Base-by-base conservation (phyloP, 768 basidiomycete genomes). In the Psilocybe subaeruginosa region DNA sequence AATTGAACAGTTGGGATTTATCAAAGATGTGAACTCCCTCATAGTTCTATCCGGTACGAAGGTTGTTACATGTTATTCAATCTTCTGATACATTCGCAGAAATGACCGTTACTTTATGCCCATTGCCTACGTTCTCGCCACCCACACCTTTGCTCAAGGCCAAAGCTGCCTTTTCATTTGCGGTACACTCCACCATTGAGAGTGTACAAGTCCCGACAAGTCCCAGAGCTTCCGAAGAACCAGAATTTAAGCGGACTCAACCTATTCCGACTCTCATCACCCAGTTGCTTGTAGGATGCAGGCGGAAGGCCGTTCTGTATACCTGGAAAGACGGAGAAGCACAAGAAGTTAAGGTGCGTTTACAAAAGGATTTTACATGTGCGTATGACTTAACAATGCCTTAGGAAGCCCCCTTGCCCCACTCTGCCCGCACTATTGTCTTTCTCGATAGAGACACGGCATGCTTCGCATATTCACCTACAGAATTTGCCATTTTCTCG, bases 1-100 rank as follows among this genome's bases (percentile, higher is more conserved):
- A 12, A 91, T 99, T 46, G 97, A 99, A 58, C 94, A 96, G 70
- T 78, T 99, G 2, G 93, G 89, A 0, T 90, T 88, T 56, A 82
- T 98, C 64, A 88, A 88, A 63, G 92, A 94, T 66, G 83, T 92
- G n/a, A 90, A 93, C 67, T 91, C 92, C 3, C 78, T 99, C 23
- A 88, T 93, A 2, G 80, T 92, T 4, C 82, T 99, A 3, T 91
- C 93, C 27, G 96, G 96, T 94, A 69, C 82, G 67, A 54, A 50
- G 35, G 31, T 7, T 19, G 9, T 33, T 16, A 17, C 35, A 27
- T 11, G 30, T 16, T 31, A 6, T 14, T 31, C 17, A 19, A 33
- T 41, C 23, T 49, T 64, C 31, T 56, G 37, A 46, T 37, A 27
- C 39, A 43, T 49, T 19, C 30, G 31, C 66, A 97, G 96, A 97